A percentile compares a stretch with the other conserved stretches of the same genome.
These are phyloP conservation scores for Barbatosphaeria neglecta DNA, from an alignment of 495 filamentous ascomycete species.

Conservation along the genomic window DNA sequence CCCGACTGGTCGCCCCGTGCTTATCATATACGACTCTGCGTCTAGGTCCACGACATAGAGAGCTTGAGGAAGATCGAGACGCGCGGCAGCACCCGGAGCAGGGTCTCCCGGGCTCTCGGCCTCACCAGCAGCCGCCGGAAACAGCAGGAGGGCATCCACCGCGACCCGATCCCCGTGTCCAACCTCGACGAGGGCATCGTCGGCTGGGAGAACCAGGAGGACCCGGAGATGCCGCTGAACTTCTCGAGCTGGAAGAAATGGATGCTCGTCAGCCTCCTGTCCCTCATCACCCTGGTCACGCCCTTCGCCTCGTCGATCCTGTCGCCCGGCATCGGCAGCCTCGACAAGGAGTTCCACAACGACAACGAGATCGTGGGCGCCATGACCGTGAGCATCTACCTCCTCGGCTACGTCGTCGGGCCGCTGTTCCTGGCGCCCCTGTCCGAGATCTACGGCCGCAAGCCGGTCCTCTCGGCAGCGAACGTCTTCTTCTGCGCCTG, in stretches of 20 bases:
- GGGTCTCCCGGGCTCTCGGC: conserved; percentile 11
- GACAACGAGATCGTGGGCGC: conserved; percentile 19
- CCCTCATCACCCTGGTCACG: conserved; percentile 45
- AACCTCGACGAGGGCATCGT: conserved; percentile 37
- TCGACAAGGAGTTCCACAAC: conserved; percentile 42
- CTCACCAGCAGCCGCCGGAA: conserved; percentile 7
- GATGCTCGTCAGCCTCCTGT: conserved; percentile 44
- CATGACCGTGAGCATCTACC: conserved; percentile 31
- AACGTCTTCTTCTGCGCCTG: conserved; percentile 60
- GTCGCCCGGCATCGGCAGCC: conserved; percentile 43
- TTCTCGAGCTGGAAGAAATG: conserved; percentile 53
- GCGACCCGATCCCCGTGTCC: conserved; percentile 23
- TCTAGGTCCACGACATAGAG: not conserved
- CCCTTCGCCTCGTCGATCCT: conserved; percentile 57
- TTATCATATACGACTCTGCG: not conserved
- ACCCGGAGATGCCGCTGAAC: conserved; percentile 64
- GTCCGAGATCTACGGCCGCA: conserved; percentile 63
- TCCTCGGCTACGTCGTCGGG: conserved; percentile 31
- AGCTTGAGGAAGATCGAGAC: conserved; percentile 5
- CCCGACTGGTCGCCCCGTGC: no score
- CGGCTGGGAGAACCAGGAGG: conserved; percentile 51
- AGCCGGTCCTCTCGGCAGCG: conserved; percentile 45
- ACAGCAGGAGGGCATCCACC: conserved; percentile 11
- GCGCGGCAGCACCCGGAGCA: conserved; percentile 7
- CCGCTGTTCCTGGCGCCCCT: conserved; percentile 53